Percentiles rank a stretch among this genome's conserved stretches.
These are phyloP conservation scores for Quercus mongolica DNA, from an alignment of 306 rosid genomes.

Conservation along the genomic window DNA sequence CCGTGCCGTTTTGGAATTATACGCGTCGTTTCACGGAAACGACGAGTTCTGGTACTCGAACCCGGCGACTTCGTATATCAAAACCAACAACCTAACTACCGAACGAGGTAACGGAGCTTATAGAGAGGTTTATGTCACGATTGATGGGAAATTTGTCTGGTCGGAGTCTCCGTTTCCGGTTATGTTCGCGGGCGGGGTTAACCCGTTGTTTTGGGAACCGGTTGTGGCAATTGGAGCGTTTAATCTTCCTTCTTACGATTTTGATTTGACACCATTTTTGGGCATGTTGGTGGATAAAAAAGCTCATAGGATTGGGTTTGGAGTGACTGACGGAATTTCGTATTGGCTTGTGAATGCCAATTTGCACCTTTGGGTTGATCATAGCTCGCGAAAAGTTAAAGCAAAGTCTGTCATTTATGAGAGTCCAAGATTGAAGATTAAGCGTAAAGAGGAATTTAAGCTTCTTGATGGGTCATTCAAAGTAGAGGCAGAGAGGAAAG, in stretches of 20 bases:
- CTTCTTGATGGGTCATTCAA: constrained; percentile 65
- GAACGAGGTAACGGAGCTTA: constrained; percentile 72
- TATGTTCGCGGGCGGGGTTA: constrained; percentile 73
- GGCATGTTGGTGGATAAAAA: constrained; percentile 57
- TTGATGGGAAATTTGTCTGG: constrained; percentile 62
- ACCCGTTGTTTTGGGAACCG: constrained; percentile 80
- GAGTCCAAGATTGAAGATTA: constrained; percentile 34
- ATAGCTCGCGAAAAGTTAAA: constrained; percentile 25
- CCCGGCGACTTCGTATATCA: constrained; percentile 62
- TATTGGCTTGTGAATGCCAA: constrained; percentile 83
- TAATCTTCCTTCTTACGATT: constrained; percentile 60
- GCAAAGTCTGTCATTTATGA: constrained; percentile 8
- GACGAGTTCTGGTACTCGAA: constrained; percentile 95
- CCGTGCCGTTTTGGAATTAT: constrained; percentile 56
- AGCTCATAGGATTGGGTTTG: constrained; percentile 55
- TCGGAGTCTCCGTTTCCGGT: constrained; percentile 85
- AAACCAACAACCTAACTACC: constrained; percentile 44
- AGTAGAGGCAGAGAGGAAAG: constrained; percentile 47
- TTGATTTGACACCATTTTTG: constrained; percentile 71
- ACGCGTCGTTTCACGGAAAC: constrained; percentile 72
- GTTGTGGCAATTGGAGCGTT: constrained; percentile 82
- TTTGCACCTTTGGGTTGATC: constrained; percentile 81
- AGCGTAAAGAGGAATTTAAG: constrained; percentile 32
- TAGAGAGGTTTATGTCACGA: constrained; percentile 58
- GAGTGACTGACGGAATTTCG: constrained; percentile 59